These are phyloP conservation scores for Sclerotinia minor DNA, from an alignment of 2,329 filamentous ascomycete genomes.

Conservation along the genomic window DNA sequence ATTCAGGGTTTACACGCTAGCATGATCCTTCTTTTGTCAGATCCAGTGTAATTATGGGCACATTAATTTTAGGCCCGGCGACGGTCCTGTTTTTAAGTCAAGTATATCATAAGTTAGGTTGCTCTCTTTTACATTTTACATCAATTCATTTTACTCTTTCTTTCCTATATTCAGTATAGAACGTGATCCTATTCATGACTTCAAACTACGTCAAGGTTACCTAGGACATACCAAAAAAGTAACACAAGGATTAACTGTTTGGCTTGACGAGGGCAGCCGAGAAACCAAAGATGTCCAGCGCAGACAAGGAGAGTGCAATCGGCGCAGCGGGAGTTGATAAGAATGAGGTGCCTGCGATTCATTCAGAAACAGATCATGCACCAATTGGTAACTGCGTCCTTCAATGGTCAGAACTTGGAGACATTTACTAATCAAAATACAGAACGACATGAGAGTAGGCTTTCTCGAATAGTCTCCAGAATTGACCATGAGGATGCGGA, in stretches of 20 bases:
- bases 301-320: background rate
- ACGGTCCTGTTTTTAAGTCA: background rate
- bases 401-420: background rate
- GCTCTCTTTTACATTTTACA: background rate
- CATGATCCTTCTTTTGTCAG: background rate
- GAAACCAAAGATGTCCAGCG: background rate
- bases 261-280: background rate
- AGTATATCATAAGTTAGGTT: background rate
- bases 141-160: background rate
- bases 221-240: background rate
- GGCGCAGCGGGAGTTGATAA: background rate
- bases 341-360: background rate
- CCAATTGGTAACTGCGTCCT: background rate
- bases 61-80: background rate
- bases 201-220: background rate
- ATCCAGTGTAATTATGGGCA: background rate
- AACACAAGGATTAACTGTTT: background rate
- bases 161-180: background rate
- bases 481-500: constrained; percentile 48
- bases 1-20: background rate
- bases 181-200: background rate
- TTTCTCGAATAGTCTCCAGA: constrained; percentile 34
- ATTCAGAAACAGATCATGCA: background rate
- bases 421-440: background rate
- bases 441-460: constrained; percentile 25